Conservation (phyloP, 805 yeast genomes). For the Yarrowia porcina region DNA sequence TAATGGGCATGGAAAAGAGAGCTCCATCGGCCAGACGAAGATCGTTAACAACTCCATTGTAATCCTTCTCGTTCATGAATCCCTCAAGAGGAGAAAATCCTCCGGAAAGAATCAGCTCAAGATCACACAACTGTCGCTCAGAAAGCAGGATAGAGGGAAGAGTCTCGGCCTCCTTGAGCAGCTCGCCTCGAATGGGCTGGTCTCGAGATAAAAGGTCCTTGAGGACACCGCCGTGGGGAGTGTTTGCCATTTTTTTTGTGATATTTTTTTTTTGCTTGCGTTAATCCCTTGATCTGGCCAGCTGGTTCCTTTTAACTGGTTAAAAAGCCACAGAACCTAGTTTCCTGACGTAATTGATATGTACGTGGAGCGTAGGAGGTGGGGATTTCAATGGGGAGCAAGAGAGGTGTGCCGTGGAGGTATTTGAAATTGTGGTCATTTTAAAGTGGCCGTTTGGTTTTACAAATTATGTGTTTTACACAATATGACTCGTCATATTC, state of each 20-base stretch:
- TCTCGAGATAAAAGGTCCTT: slow-evolving; percentile 86
- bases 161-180: slow-evolving; percentile 56
- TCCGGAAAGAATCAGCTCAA: slow-evolving; percentile 87
- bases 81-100: slow-evolving; percentile 88
- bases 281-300: too few species aligned
- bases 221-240: slow-evolving; percentile 90
- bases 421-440: too few species aligned
- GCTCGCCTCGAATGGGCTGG: slow-evolving; percentile 51
- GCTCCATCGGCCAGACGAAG: slow-evolving; percentile 72
- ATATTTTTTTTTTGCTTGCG: too few species aligned
- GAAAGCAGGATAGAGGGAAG: slow-evolving; percentile 53
- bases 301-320: not conserved
- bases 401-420: too few species aligned
- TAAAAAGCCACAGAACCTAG: not conserved
- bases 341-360: not conserved
- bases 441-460: too few species aligned
- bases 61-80: slow-evolving; percentile 65
- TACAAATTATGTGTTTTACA: too few species aligned
- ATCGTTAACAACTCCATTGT: slow-evolving; percentile 59
- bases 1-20: slow-evolving; percentile 91
- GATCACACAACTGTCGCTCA: slow-evolving; percentile 87
- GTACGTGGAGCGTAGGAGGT: not conserved
- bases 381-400: not conserved
- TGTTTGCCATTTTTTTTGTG: slow-evolving; percentile 41
- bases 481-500: too few species aligned